Evolutionary conservation across 2,329 filamentous ascomycete species (phyloP).

Genomic region (Sclerotinia minor): DNA sequence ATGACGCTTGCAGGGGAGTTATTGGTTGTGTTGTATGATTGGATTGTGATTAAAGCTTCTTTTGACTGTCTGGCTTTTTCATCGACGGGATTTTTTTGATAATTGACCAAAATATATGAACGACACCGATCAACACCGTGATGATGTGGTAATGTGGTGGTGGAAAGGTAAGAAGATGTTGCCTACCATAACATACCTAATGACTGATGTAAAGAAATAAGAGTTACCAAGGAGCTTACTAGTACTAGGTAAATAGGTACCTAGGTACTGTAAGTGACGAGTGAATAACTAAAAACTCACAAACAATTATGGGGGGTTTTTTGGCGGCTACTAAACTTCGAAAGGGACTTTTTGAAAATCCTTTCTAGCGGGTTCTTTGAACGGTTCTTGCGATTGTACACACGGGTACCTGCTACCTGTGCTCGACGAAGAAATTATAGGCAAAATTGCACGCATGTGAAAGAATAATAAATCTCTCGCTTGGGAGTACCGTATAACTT

Average conservation of each 20-base stretch:
- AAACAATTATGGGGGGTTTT: background rate
- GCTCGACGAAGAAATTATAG: background rate
- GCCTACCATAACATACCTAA: background rate
- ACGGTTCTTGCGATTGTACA: background rate
- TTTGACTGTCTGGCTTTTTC: too few relatives aligned
- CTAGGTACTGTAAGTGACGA: background rate
- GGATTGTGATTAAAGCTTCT: conserved; percentile 3
- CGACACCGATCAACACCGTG: background rate
- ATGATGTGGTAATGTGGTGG: background rate
- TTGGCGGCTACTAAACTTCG: conserved; percentile 1
- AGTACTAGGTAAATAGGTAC: background rate
- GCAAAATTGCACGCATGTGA: background rate
- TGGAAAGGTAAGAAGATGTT: background rate
- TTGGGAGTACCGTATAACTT: background rate
- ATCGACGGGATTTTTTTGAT: background rate
- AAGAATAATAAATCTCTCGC: background rate
- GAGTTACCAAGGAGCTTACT: background rate
- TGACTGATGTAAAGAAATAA: background rate
- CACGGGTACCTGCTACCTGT: background rate
- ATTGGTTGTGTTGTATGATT: conserved; percentile 1
- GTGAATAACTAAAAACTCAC: conserved; percentile 6
- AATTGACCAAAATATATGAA: background rate
- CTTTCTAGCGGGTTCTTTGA: conserved; percentile 3
- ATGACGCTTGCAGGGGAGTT: conserved; percentile 17
- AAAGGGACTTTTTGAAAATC: background rate